Percentiles rank a stretch among this genome's conserved stretches.
Conservation (phyloP, 2,329 filamentous ascomycete genomes). For the Exserohilum rostratum region DNA sequence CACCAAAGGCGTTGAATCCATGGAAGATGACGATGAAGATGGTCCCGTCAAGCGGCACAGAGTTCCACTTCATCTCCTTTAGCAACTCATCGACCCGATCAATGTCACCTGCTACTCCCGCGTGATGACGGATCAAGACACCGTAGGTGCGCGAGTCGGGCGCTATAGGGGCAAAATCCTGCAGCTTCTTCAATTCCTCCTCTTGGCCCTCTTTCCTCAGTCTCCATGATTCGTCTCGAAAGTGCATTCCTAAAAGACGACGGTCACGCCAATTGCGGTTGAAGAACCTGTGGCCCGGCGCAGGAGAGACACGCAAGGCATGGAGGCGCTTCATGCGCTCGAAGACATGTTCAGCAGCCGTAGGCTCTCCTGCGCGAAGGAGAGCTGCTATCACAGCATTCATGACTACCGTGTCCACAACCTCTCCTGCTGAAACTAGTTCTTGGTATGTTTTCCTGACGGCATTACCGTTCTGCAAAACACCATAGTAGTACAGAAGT, state of each 20-base stretch:
- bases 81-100: slow-evolving; percentile 72
- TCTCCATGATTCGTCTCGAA: slow-evolving; percentile 53
- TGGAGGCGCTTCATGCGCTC: slow-evolving; percentile 77
- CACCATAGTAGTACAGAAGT: slow-evolving; percentile 82
- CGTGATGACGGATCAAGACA: slow-evolving; percentile 78
- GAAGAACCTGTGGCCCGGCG: slow-evolving; percentile 35
- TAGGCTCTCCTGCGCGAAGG: slow-evolving; percentile 75
- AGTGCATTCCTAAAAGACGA: slow-evolving; percentile 54
- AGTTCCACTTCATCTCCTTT: slow-evolving; percentile 75
- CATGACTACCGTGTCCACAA: slow-evolving; percentile 84
- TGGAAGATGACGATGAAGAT: slow-evolving; percentile 83
- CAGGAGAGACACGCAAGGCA: slow-evolving; percentile 39
- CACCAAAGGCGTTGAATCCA: slow-evolving; percentile 78
- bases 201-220: slow-evolving; percentile 54
- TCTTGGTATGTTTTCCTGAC: slow-evolving; percentile 79
- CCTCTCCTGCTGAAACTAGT: slow-evolving; percentile 82
- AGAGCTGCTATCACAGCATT: slow-evolving; percentile 86
- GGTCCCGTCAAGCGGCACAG: slow-evolving; percentile 72
- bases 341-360: slow-evolving; percentile 81
- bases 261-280: slow-evolving; percentile 51
- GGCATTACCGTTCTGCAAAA: slow-evolving; percentile 73
- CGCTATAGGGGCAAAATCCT: slow-evolving; percentile 68
- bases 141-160: slow-evolving; percentile 82
- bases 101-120: slow-evolving; percentile 71
- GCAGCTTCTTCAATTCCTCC: slow-evolving; percentile 65